Percentiles rank a stretch among this genome's conserved stretches.
Conservation (phyloP, 441 rosid species). For the Manihot esculenta region DNA sequence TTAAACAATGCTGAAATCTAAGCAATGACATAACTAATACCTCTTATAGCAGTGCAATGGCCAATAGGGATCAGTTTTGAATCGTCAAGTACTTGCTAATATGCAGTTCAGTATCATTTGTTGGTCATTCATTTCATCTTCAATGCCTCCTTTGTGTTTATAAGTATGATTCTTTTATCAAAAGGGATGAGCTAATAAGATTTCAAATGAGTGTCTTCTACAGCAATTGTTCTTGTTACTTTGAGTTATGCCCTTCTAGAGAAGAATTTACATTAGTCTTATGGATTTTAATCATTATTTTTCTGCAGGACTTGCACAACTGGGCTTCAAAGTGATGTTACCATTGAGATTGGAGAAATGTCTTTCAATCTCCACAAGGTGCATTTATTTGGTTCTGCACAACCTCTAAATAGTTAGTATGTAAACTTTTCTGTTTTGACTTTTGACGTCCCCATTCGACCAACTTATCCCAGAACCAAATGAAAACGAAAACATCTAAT, state of each 20-base stretch:
- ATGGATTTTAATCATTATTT: background rate
- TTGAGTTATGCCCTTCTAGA: background rate
- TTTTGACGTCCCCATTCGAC: background rate
- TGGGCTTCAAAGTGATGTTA: constrained; percentile 81
- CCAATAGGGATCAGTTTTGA: background rate
- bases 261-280: background rate
- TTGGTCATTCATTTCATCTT: too few relatives aligned
- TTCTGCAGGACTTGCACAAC: constrained; percentile 68
- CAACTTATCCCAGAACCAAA: background rate
- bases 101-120: too few relatives aligned
- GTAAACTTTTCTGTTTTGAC: background rate
- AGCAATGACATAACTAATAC: too few relatives aligned
- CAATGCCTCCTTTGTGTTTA: background rate
- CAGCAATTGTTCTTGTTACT: background rate
- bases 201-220: background rate
- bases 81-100: too few relatives aligned
- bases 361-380: constrained; percentile 90
- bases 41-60: background rate
- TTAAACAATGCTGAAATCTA: too few relatives aligned
- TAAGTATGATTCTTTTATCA: background rate
- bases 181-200: background rate
- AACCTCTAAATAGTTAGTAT: background rate
- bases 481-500: background rate
- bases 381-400: constrained; percentile 3
- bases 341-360: constrained; percentile 66